Conservation (phyloP, 805 yeast species). For the Candida taoyuanica region DNA sequence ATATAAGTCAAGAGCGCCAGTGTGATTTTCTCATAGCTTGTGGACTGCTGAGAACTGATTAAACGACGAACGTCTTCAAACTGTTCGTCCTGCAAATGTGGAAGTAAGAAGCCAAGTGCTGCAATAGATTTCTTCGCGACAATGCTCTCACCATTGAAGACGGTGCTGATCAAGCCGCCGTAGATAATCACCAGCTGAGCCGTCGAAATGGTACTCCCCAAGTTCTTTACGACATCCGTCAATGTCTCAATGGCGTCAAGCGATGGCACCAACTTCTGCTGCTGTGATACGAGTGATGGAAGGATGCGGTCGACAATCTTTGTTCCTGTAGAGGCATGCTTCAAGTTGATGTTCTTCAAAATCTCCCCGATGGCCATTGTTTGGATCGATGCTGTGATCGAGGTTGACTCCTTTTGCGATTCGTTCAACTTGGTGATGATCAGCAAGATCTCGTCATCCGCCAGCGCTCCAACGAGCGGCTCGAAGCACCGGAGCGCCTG, state of each 20-base stretch:
- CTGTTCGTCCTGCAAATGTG: slow-evolving; percentile 24
- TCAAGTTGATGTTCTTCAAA: slow-evolving; percentile 22
- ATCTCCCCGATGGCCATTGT: slow-evolving; percentile 27
- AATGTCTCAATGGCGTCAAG: slow-evolving; percentile 61
- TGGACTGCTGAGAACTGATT: slow-evolving; percentile 18
- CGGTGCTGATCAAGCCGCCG: slow-evolving; percentile 31
- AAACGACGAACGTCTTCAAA: slow-evolving; percentile 22
- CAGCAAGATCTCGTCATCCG: slow-evolving; percentile 22
- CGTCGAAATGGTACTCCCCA: slow-evolving; percentile 39
- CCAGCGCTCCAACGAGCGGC: slow-evolving; percentile 29
- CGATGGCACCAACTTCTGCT: slow-evolving; percentile 29
- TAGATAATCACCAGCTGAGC: slow-evolving; percentile 31
- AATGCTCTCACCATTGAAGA: slow-evolving; percentile 39
- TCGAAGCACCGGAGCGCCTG: slow-evolving; percentile 62
- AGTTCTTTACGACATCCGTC: slow-evolving; percentile 47
- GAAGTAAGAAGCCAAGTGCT: slow-evolving; percentile 42
- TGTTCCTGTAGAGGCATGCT: slow-evolving; percentile 23
- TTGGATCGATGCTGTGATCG: slow-evolving; percentile 27
- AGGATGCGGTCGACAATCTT: slow-evolving; percentile 34
- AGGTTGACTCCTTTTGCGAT: slow-evolving; percentile 19
- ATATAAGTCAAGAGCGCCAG: slow-evolving; percentile 20
- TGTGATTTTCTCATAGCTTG: slow-evolving; percentile 20
- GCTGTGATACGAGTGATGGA: slow-evolving; percentile 33
- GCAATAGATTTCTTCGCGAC: slow-evolving; percentile 46
- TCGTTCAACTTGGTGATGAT: slow-evolving; percentile 19